Base-by-base conservation (phyloP, 768 basidiomycete genomes). In the Tulasnella sp. region DNA sequence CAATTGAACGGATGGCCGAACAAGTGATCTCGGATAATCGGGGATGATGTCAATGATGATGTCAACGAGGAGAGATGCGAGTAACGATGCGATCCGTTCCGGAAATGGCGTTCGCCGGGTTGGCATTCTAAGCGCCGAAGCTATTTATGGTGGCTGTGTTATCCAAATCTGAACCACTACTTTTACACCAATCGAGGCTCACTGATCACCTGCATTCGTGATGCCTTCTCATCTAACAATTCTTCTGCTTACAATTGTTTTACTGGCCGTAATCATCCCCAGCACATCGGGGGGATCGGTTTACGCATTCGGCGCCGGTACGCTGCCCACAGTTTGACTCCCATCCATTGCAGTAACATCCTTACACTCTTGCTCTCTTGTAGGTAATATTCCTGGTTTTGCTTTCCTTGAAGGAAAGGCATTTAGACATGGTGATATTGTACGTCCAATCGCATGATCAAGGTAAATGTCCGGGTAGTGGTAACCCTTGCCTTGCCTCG, bases 361-460 rank as follows among this genome's bases (percentile, higher is more conserved):
- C 57, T 54, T 39, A 46, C 16, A 41, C 42, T 24, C 43, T 77
- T 60, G 83, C 81, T 86, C 84, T 56, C 81, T 80, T n/a, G 81
- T 82, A 46, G 88, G 88, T 34, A 89, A 91, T 60, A 90, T 92
- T 59, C 87, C 87, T 32, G 83, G 83, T 19, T 87, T 79, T 62
- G 81, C 85, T 5, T 92, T 82, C 63, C 75, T 92, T 65, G 89
- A 92, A 63, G 87, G 83, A 33, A 78, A 73, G 57, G 84, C 84
- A 1, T 86, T 85, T 66, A 70, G 88, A 41, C 90, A 95, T 62
- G 91, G 91, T 37, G 89, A 95, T 65, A 90, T 95, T 51, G 74
- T 70, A 69, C 59, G 65, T 59, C 3, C 28, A 59, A 58, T 7
- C 56, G 58, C 0, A 34, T 64, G 8, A 57, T 58, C 56, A 67